phyloP scores from a whole-genome alignment of 2,329 filamentous ascomycete species.

The Colletotrichum falcatum region DNA sequence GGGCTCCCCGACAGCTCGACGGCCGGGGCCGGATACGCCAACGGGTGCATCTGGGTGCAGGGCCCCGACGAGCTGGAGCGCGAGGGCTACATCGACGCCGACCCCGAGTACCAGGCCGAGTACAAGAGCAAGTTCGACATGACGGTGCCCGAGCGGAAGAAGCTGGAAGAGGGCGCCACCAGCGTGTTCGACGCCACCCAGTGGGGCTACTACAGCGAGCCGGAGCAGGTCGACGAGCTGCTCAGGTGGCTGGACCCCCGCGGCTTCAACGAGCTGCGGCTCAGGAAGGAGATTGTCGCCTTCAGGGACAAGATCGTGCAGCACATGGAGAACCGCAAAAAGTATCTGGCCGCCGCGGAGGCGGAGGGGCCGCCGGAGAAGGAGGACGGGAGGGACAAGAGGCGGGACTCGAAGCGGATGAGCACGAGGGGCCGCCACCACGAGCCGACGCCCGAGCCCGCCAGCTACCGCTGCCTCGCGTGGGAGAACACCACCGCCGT shows the following conservation, averaged over 20 bases:
- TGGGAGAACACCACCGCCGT: conserved; percentile 70
- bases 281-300: conserved; percentile 85
- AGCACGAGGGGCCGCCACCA: conserved; percentile 60
- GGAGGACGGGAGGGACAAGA: conserved; percentile 50
- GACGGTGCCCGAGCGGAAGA: conserved; percentile 87
- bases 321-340: conserved; percentile 83
- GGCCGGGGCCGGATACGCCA: conserved; percentile 87
- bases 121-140: conserved; percentile 83
- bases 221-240: conserved; percentile 80
- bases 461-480: conserved; percentile 61
- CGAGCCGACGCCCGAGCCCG: conserved; percentile 60
- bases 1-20: conserved; percentile 91
- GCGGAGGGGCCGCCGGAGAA: conserved; percentile 49
- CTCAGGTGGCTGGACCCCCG: conserved; percentile 90
- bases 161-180: conserved; percentile 84
- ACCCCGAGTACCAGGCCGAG: conserved; percentile 76
- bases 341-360: conserved; percentile 72
- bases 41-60: conserved; percentile 96
- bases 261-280: conserved; percentile 85
- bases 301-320: conserved; percentile 81
- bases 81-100: conserved; percentile 85
- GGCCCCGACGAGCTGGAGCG: conserved; percentile 91
- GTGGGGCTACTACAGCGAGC: conserved; percentile 93
- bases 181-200: conserved; percentile 81
- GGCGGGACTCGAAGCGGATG: conserved; percentile 50